Evolutionary conservation across 192 early-diverging fungal species (phyloP), one percentile per base, ranked within the genome.

Genomic region (Coemansia sp.): DNA sequence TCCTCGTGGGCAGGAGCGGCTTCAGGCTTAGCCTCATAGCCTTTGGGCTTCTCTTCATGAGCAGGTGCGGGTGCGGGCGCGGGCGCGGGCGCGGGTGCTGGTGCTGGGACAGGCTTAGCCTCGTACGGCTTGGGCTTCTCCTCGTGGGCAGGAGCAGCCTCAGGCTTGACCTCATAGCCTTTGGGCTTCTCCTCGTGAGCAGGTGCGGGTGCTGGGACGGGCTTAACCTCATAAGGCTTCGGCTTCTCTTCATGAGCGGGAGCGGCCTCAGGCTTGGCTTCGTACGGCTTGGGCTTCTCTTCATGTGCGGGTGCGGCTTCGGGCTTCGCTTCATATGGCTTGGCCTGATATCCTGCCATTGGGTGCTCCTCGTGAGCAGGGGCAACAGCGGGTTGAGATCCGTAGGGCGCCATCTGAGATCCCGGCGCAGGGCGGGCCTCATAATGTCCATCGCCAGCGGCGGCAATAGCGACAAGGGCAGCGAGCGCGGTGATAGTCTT

Each of bases 401-500:
- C 42, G 26, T 64, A 55, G 35, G 49, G 53, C n/a, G 49, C 21
- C 62, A 35, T 55, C 38, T 67, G 37, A 23, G 37, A 26, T 39
- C 21, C 43, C 11, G 52, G 52, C 14, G 52, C 52, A 4, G 52
- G 52, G 28, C 52, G 52, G 4, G 52, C 52, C 68, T 80, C 73
- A 63, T 80, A 80, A 40, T 75, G 69, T 3, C 58, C 57, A 21
- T 75, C 77, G 30, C 73, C 77, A 40, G 74, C 78, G 14, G 70
- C 70, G 38, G 70, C 78, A 67, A 81, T 38, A 42, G 70, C 78
- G 38, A 72, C 62, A 63, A 81, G 67, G 46, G 78, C 78, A 32
- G 67, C 74, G 42, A 81, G 21, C 2, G 78, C 78, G 19, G 74
- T 60, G 43, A 67, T 50, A 38, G 70, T 76, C 64, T 72, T 81